Evolutionary conservation across 2,329 filamentous ascomycete genomes (phyloP).

Genomic region (Fusarium pininemorale): DNA sequence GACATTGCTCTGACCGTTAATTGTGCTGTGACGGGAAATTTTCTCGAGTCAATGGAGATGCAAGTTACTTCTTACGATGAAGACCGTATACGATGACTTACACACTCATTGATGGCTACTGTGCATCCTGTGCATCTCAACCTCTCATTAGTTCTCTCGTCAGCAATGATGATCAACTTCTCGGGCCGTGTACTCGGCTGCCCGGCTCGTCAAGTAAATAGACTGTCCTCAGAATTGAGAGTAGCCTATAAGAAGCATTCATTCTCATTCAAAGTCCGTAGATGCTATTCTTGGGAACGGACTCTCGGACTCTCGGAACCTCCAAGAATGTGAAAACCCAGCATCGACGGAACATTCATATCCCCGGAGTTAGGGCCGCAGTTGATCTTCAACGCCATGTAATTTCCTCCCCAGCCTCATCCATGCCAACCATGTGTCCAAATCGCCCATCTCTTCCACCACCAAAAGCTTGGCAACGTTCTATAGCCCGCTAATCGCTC

Average conservation of each 20-base stretch:
- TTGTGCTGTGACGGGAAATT: too few relatives aligned
- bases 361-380: neutral
- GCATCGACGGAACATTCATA: neutral
- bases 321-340: neutral
- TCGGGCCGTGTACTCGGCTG: neutral
- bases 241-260: neutral
- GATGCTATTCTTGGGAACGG: neutral
- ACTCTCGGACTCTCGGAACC: neutral
- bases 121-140: neutral
- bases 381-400: neutral
- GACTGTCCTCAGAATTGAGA: neutral
- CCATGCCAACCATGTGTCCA: conserved; percentile 21
- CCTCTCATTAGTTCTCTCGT: neutral
- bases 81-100: neutral
- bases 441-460: neutral
- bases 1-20: neutral
- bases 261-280: neutral
- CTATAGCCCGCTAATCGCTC: conserved; percentile 11
- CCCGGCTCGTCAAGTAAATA: neutral
- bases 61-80: too few relatives aligned
- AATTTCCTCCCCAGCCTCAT: conserved; percentile 7
- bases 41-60: too few relatives aligned
- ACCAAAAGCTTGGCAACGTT: conserved; percentile 13
- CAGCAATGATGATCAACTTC: neutral
- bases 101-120: neutral